Base-by-base conservation (phyloP, 2,329 filamentous ascomycete genomes). In the Ophiostoma tasmaniense region DNA sequence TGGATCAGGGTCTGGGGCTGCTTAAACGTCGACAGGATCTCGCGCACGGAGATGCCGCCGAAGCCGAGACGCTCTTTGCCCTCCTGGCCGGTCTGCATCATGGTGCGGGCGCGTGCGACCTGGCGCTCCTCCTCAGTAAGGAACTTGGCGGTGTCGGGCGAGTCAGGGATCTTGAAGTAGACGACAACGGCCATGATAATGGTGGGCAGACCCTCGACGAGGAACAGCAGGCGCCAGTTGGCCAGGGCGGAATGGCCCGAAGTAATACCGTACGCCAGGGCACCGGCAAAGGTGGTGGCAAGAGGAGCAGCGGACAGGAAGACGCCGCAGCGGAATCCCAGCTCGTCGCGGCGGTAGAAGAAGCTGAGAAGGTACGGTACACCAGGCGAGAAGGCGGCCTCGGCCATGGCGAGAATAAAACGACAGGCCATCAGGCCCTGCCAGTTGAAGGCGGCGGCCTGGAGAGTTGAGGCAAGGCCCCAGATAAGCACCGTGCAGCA, bases 301-400 rank as follows among this genome's bases (percentile, higher is more conserved):
- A 91, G 79, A 1, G 89, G 88, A 0, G 88, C 87, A 13, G 77
- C 89, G 0, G 88, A 89, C 68, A 93, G 83, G 76, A 91, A 90
- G 6, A 93, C 79, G 11, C 89, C 90, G 20, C 86, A 89, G 33
- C 90, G 82, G 70, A 90, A 83, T 1, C 90, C 91, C 11, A 93
- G 80, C 74, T 93, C 91, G 22, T 77, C 73, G 5, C 82, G 74
- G 7, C 78, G 76, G 69, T 83, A 83, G 73, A 83, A 83, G 73
- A 83, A 82, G 8, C 78, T 80, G 6, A 83, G 75, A 28, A 82
- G 78, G 64, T 79, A 80, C 0, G 80, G 78, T 1, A 82, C 76
- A 1, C 79, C 80, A 2, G 79, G 77, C 2, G 73, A 75, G 52
- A 81, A 83, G 1, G 77, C 81, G 17, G 81, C 80, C 72, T 82